Percentiles rank a stretch among this genome's conserved stretches.
These are phyloP conservation scores for Smallanthus sonchifolius DNA, from an alignment of 129 eudicot species.

Conservation along the genomic window DNA sequence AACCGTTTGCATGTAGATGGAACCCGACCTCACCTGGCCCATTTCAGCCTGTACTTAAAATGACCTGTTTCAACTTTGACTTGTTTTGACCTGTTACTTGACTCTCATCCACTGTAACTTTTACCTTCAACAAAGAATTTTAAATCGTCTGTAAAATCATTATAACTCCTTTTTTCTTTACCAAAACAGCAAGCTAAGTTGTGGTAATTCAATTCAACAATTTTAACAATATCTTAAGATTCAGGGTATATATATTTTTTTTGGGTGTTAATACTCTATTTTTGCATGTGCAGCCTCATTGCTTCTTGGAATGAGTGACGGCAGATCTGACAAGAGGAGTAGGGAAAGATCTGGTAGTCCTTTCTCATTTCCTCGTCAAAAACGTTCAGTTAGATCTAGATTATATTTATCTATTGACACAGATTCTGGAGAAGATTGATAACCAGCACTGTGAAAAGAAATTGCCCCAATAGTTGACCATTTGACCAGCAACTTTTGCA, in stretches of 20 bases:
- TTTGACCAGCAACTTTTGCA: constrained; percentile 6
- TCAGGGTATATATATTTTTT: too few relatives aligned
- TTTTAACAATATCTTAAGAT: too few relatives aligned
- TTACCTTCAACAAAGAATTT: too few relatives aligned
- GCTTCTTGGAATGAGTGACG: constrained; percentile 65
- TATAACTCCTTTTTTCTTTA: too few relatives aligned
- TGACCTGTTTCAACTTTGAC: neutral
- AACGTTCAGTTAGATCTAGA: constrained; percentile 71
- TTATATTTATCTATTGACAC: constrained; percentile 69
- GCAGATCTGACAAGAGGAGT: constrained; percentile 46
- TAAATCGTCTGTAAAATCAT: too few relatives aligned
- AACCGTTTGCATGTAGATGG: neutral
- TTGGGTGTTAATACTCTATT: neutral
- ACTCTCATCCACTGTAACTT: too few relatives aligned
- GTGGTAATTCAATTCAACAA: too few relatives aligned
- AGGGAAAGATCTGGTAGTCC: constrained; percentile 78
- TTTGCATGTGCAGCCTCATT: constrained; percentile 58
- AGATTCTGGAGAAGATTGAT: constrained; percentile 57
- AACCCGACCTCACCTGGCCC: neutral
- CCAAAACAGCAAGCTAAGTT: too few relatives aligned
- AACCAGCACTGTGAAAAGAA: neutral
- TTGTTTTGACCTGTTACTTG: too few relatives aligned
- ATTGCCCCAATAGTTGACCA: neutral
- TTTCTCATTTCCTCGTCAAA: constrained; percentile 65
- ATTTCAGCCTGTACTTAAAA: neutral